Percentiles rank a stretch among this genome's conserved stretches.
Conservation (phyloP, 805 yeast species). For the Saccharomycopsis babjevae region DNA sequence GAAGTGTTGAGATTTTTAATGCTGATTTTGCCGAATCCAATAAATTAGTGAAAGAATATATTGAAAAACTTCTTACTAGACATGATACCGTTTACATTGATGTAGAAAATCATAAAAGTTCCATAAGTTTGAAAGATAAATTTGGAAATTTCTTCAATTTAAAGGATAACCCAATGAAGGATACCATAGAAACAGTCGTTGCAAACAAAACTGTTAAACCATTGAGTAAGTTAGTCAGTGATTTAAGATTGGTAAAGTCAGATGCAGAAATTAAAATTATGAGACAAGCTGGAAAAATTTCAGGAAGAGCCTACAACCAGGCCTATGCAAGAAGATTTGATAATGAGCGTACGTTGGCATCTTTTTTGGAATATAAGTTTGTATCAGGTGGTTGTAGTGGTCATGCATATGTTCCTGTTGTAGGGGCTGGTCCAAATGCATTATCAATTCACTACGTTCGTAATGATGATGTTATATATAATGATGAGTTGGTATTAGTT, state of each 20-base stretch:
- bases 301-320: slow-evolving; percentile 73
- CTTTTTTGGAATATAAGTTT: slow-evolving; percentile 75
- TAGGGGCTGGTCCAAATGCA: slow-evolving; percentile 88
- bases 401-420: slow-evolving; percentile 90
- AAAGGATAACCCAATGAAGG: slow-evolving; percentile 21
- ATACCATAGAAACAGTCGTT: slow-evolving; percentile 22
- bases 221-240: slow-evolving; percentile 33
- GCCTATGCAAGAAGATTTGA: slow-evolving; percentile 61
- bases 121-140: not conserved
- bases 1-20: slow-evolving; percentile 74
- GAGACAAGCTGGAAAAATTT: slow-evolving; percentile 74
- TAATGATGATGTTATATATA: slow-evolving; percentile 71
- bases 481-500: slow-evolving; percentile 76
- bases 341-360: slow-evolving; percentile 69
- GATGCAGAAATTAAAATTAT: slow-evolving; percentile 65
- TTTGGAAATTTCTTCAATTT: slow-evolving; percentile 12
- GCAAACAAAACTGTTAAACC: slow-evolving; percentile 33
- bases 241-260: slow-evolving; percentile 62
- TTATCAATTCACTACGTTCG: slow-evolving; percentile 88
- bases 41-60: slow-evolving; percentile 32
- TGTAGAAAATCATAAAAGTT: not conserved
- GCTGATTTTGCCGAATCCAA: slow-evolving; percentile 65
- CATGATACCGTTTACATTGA: slow-evolving; percentile 51
- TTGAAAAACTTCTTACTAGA: slow-evolving; percentile 38
- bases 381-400: slow-evolving; percentile 81